Percentiles rank a stretch among this genome's conserved stretches.
Conservation (phyloP, 495 filamentous ascomycete genomes). For the Stereocaulon alpinum region DNA sequence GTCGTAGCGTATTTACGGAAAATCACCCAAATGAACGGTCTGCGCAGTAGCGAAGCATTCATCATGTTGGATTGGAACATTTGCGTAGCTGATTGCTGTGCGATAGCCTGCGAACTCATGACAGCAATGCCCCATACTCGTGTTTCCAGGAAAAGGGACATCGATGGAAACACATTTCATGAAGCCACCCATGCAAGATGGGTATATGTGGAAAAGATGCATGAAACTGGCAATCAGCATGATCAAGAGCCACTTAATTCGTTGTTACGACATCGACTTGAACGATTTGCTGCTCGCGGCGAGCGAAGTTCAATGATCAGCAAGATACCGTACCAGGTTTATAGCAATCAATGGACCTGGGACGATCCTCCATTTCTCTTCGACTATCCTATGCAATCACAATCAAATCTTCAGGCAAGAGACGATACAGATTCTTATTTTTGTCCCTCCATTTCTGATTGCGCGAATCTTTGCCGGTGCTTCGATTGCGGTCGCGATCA, state of each 20-base stretch:
- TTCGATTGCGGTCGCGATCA: neutral
- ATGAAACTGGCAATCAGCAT: neutral
- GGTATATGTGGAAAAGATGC: neutral
- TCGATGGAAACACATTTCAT: neutral
- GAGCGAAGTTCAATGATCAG: neutral
- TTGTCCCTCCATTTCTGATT: neutral
- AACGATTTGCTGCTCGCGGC: neutral
- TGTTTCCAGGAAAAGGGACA: constrained; percentile 5
- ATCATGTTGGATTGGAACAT: neutral
- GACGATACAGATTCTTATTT: neutral
- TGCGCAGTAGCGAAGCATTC: neutral
- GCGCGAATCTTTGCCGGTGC: neutral
- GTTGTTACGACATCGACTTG: neutral
- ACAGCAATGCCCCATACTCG: constrained; percentile 9
- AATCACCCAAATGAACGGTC: neutral
- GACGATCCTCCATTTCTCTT: neutral
- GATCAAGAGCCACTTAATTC: neutral
- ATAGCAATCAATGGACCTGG: neutral
- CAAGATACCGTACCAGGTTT: neutral
- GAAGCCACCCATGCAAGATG: constrained; percentile 4
- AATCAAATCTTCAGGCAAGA: neutral
- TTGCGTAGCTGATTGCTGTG: neutral
- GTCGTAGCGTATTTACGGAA: constrained; percentile 5
- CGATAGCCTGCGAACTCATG: neutral
- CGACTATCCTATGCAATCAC: neutral